phyloP scores from a whole-genome alignment of 2,329 filamentous ascomycete species.

The Penicillium hordei region DNA sequence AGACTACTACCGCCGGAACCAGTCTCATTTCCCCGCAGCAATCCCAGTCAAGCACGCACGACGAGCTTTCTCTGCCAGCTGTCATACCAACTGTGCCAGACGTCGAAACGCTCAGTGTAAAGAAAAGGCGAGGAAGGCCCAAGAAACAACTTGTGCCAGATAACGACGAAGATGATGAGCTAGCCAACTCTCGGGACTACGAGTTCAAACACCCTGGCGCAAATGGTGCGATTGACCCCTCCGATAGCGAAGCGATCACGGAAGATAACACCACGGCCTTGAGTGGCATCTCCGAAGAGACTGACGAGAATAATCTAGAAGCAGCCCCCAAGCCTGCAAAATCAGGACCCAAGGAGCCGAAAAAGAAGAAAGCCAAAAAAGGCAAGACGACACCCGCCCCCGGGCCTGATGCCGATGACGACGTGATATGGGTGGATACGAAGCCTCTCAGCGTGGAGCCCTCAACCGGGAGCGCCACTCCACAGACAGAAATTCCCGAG shows the following conservation, averaged over 20 bases:
- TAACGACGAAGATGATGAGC: constrained; percentile 32
- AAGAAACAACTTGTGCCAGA: constrained; percentile 31
- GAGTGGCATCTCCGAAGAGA: constrained; percentile 3
- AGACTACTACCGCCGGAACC: constrained; percentile 20
- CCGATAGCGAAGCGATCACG: constrained; percentile 23
- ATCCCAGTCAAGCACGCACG: constrained; percentile 23
- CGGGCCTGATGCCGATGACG: constrained; percentile 37
- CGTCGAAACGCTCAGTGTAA: constrained; percentile 23
- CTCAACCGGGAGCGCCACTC: neutral
- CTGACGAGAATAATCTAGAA: constrained; percentile 7
- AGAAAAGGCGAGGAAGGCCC: constrained; percentile 32
- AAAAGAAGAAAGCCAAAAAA: constrained; percentile 48
- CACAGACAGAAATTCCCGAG: constrained; percentile 10
- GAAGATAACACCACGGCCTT: constrained; percentile 15
- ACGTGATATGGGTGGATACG: constrained; percentile 45
- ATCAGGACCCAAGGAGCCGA: constrained; percentile 28
- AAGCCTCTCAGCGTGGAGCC: constrained; percentile 15
- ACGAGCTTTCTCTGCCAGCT: constrained; percentile 33
- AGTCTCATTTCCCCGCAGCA: constrained; percentile 16
- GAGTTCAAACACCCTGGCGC: neutral
- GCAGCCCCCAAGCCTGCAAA: constrained; percentile 5
- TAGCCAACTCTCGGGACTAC: constrained; percentile 16
- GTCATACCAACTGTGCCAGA: constrained; percentile 17
- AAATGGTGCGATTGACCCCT: constrained; percentile 12
- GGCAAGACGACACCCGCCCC: constrained; percentile 42